phyloP scores from a whole-genome alignment of 73 alveolate species.

The Tetrahymena borealis region DNA sequence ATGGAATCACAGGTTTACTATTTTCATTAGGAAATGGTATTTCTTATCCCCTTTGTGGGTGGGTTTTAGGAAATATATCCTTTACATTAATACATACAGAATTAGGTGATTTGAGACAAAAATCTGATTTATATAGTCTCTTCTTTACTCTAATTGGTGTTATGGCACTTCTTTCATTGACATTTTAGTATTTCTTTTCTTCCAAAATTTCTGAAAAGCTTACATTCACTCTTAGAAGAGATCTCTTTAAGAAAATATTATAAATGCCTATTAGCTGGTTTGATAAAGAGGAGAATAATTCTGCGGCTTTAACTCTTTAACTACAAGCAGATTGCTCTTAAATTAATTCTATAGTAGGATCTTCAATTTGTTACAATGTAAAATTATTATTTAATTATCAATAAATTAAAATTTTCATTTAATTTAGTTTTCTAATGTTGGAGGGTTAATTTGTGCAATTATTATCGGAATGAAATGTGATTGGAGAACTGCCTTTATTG shows the following conservation, averaged over 20 bases:
- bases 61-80: conserved; percentile 8
- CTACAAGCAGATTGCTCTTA: conserved; percentile 39
- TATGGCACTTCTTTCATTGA: conserved; percentile 23
- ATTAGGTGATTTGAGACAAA: neutral
- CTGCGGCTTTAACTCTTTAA: conserved; percentile 71
- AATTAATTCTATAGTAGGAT: conserved; percentile 44
- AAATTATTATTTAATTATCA: neutral
- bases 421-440: conserved; percentile 8
- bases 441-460: conserved; percentile 3
- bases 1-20: conserved; percentile 3
- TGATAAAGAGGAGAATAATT: conserved; percentile 70
- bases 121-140: conserved; percentile 12
- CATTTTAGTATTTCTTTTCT: conserved; percentile 48
- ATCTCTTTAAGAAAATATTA: conserved; percentile 53
- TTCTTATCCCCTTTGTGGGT: conserved; percentile 25
- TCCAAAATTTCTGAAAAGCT: conserved; percentile 62
- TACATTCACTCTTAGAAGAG: conserved; percentile 57
- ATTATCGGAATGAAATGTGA: conserved; percentile 10
- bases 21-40: conserved; percentile 36
- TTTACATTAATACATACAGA: neutral
- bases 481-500: conserved; percentile 48
- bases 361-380: conserved; percentile 45
- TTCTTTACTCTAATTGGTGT: conserved; percentile 25
- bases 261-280: conserved; percentile 74
- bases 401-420: neutral